Evolutionary conservation across 345 rosid genomes (phyloP), one percentile per base, ranked within the genome.

Genomic region (Hibiscus syriacus): DNA sequence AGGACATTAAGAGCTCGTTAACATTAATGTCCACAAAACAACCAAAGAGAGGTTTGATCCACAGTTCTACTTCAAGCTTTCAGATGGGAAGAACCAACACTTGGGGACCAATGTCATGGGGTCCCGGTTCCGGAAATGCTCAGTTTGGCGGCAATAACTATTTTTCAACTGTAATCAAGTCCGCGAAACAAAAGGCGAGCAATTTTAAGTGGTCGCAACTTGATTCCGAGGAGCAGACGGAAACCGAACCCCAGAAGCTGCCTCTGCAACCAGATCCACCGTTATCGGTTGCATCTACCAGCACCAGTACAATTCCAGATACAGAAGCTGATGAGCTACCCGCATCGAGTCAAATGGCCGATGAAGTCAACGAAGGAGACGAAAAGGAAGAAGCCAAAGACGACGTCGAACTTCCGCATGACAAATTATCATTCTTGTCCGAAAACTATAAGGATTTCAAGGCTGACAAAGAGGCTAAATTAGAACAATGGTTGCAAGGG

Each of bases 401-500:
- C n/a, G 72, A 72, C 34, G 69, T 29, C 20, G 58, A 56, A 54
- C 19, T n/a, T 9, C 38, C 61, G 17, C 63, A 56, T 13, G 32
- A 26, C 55, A 59, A 49, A 32, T 10, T 67, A 55, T 54, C 61
- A 13, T 62, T 72, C 1, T 67, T 77, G 63, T 58, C 81, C 0
- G 86, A 79, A 77, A 77, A 80, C 57, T 86, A 58, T 38, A 83
- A 86, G 29, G 79, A 81, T 70, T 94, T 94, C 67, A 92, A 80
- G 82, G 89, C 90, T 11, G 84, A 80, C 64, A 86, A 89, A 80
- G 92, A 85, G 80, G 90, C 92, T 38, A 84, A 88, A 73, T 79
- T 91, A 41, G 83, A 89, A 77, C 90, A 88, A 70, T 94, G 98
- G 97, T 76, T 91, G 76, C 83, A 80, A 72, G 87, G 72, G 66